Conservation (phyloP, 2,329 filamentous ascomycete species). For the Diaporthe aspalathi region DNA sequence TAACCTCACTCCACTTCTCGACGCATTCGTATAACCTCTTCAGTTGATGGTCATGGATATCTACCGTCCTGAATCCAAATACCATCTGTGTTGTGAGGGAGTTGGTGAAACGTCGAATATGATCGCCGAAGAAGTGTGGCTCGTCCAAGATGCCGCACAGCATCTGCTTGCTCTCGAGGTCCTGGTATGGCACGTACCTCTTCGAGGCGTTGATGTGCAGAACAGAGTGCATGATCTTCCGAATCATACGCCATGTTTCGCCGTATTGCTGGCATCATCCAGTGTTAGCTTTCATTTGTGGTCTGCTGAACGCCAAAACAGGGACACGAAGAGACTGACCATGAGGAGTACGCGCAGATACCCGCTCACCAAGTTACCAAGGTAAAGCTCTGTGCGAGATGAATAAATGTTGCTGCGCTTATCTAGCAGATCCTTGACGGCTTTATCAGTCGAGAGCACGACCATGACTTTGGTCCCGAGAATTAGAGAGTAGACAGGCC, state of each 20-base stretch:
- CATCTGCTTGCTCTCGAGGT: slow-evolving; percentile 67
- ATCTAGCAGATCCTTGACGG: slow-evolving; percentile 64
- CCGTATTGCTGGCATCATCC: slow-evolving; percentile 47
- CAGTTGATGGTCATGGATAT: slow-evolving; percentile 54
- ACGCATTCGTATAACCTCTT: slow-evolving; percentile 41
- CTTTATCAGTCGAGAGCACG: slow-evolving; percentile 57
- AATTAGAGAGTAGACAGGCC: slow-evolving; percentile 63
- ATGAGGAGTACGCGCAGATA: slow-evolving; percentile 26
- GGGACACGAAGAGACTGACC: background rate
- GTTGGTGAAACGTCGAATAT: slow-evolving; percentile 60
- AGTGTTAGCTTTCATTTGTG: background rate
- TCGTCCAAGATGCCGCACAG: slow-evolving; percentile 58
- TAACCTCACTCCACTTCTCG: slow-evolving; percentile 44
- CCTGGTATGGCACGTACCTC: slow-evolving; percentile 65
- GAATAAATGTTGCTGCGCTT: slow-evolving; percentile 62
- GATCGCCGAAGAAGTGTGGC: slow-evolving; percentile 55
- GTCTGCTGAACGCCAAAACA: background rate
- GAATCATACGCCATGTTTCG: slow-evolving; percentile 49
- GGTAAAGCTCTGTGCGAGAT: slow-evolving; percentile 48
- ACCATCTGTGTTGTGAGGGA: slow-evolving; percentile 62
- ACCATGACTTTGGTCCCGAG: slow-evolving; percentile 60
- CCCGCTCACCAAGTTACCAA: slow-evolving; percentile 12
- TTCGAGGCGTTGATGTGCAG: slow-evolving; percentile 59
- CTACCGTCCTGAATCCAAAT: slow-evolving; percentile 57
- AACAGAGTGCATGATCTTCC: slow-evolving; percentile 56